Base-by-base conservation (phyloP, 2,329 filamentous ascomycete species). In the Tolypocladium tundrense region DNA sequence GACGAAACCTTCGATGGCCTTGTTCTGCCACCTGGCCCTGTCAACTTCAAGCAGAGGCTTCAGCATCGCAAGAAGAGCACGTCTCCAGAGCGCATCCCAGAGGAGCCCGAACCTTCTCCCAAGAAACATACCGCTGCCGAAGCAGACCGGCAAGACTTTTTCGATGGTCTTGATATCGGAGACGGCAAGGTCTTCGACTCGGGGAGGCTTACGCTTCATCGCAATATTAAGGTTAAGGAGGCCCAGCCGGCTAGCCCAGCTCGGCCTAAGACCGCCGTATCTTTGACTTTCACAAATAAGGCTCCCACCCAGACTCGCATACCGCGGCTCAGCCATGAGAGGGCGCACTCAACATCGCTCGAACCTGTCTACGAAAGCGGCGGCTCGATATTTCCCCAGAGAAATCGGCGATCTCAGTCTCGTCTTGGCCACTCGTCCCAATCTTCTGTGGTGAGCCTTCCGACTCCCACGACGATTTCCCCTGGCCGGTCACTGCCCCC, bases 291-390 rank as follows among this genome's bases (percentile, higher is more conserved):
- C 69, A 95, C 90, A 53, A 94, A 89, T 72, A 91, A 92, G 67
- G 75, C 82, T n/a, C 68, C 77, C 31, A 69, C 76, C 13, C 74
- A 69, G 37, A 94, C 91, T 40, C 87, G 91, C 58, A 88, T 96
- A 60, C 91, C 93, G 42, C 84, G 91, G 55, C 88, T 92, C 41
- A 80, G 79, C 60, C 86, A 89, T 70, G 88, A 90, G 67, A 81
- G 88, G 56, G 83, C 86, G 6, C 83, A 85, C 64, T 88, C 88
- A 10, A 74, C 72, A 13, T 87, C 88, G 21, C 80, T 97, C n/a
- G 93, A 96, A 68, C 91, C 93, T 27, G 91, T 97, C 7, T 95
- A 91, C 43, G 93, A 97, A 73, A 91, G 86, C 63, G 91, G 91
- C 55, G 90, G 86, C 4, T 84, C 89, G 24, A 82, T 88, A 53